Evolutionary conservation across 768 basidiomycete genomes (phyloP), one percentile per base, ranked within the genome.

Genomic region (Suillus hirtellus): DNA sequence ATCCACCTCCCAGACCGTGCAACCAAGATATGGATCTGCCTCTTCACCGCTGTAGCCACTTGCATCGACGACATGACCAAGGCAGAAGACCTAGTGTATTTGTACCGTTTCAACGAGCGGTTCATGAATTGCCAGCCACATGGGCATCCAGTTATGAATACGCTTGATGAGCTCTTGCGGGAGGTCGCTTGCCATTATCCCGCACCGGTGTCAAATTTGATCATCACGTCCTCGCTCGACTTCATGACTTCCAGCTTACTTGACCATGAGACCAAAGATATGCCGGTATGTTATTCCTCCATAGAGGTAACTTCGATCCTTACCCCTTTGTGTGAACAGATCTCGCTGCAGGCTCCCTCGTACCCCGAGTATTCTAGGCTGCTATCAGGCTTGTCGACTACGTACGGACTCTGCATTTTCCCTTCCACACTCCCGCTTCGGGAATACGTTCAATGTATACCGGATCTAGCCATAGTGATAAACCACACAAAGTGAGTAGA

Each of bases 371-470:
- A 68, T 52, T 65, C 67, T 27, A 68, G 71, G 6, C 63, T 66
- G 21, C 14, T 71, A 63, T 77, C 78, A 21, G 80, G 79, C 0
- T 66, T 73, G 12, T 67, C 71, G 0, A 76, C 78, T 54, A 69
- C 77, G 0, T 82, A 76, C 50, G 67, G 68, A 1, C 67, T 77
- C 56, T 75, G 78, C 68, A 71, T 75, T 12, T 83, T 80, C 61
- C 73, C 76, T 6, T 52, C 64, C 4, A 68, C 73, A 4, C 60
- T 79, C 8, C 75, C 77, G 4, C 37, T 79, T 14, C 63, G 65
- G 34, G 63, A 70, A 4, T 81, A 78, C 53, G 69, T 76, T 24
- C 80, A 80, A 61, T 72, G 74, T 21, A 64, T 82, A 34, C 80
- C 79, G 0, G 77, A 79, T 49, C 67, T 78, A n/a, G 67, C 68